Percentiles rank a stretch among this genome's conserved stretches.
These are phyloP conservation scores for Claviceps sp. DNA, from an alignment of 2,329 filamentous ascomycete genomes.

Conservation along the genomic window DNA sequence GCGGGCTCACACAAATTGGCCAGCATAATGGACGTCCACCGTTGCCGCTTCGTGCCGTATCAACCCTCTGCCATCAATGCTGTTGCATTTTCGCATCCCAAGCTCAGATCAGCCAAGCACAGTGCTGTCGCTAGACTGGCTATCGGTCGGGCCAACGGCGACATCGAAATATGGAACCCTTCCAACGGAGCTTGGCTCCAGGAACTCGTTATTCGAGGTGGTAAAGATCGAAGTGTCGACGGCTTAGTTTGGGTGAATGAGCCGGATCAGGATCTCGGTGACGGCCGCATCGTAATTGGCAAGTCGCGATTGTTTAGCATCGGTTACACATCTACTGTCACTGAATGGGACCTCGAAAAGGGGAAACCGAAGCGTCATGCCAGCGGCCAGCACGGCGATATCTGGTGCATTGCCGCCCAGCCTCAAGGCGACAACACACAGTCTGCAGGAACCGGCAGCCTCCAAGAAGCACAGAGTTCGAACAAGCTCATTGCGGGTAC, in stretches of 20 bases:
- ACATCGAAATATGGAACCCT: constrained; percentile 97
- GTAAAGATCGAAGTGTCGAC: constrained; percentile 76
- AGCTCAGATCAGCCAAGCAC: constrained; percentile 30
- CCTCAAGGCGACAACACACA: constrained; percentile 31
- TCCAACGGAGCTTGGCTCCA: constrained; percentile 73
- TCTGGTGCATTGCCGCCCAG: constrained; percentile 91
- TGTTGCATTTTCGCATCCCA: constrained; percentile 78
- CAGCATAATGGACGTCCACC: constrained; percentile 76
- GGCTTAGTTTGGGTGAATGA: constrained; percentile 86
- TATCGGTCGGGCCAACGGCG: constrained; percentile 82
- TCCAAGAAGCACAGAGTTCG: constrained; percentile 21
- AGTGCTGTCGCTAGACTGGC: constrained; percentile 58
- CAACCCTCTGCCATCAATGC: constrained; percentile 87
- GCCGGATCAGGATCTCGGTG: constrained; percentile 53
- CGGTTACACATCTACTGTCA: constrained; percentile 81
- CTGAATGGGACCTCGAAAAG: constrained; percentile 84
- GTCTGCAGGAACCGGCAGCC: constrained; percentile 1
- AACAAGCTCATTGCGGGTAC: constrained; percentile 72
- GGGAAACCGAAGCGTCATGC: constrained; percentile 68
- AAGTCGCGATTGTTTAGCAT: constrained; percentile 87
- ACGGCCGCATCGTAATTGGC: constrained; percentile 51
- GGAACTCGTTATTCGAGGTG: constrained; percentile 73
- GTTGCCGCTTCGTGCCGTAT: constrained; percentile 89
- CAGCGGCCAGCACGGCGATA: constrained; percentile 85
- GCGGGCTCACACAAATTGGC: background rate